Evolutionary conservation across 2,329 filamentous ascomycete genomes (phyloP).

Genomic region (Hymenoscyphus occultus): DNA sequence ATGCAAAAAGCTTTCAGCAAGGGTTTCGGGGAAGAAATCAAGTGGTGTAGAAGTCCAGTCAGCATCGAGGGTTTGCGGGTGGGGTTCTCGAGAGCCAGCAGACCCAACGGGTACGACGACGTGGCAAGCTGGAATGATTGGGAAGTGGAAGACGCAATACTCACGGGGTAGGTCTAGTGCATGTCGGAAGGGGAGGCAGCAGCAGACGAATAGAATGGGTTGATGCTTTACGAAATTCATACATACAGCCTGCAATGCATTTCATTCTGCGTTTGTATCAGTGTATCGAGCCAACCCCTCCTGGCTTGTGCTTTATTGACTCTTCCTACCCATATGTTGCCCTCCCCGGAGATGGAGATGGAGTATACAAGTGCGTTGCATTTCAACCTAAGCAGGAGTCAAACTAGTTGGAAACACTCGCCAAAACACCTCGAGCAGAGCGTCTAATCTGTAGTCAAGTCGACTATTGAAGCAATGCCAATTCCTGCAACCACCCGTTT

Average conservation of each 20-base stretch:
- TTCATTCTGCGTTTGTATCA: constrained; percentile 4
- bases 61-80: constrained; percentile 32
- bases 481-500: background rate
- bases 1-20: constrained; percentile 32
- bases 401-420: background rate
- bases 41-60: constrained; percentile 33
- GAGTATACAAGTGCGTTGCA: background rate
- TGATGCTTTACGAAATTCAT: constrained; percentile 12
- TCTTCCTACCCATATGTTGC: background rate
- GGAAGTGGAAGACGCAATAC: constrained; percentile 28
- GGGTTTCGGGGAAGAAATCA: constrained; percentile 33
- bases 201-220: constrained; percentile 10
- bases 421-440: background rate
- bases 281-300: constrained; percentile 7
- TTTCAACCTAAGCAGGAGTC: background rate
- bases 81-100: constrained; percentile 32
- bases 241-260: constrained; percentile 15
- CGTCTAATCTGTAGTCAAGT: background rate
- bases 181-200: constrained; percentile 6
- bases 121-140: constrained; percentile 43
- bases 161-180: constrained; percentile 23
- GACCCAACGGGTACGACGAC: constrained; percentile 51
- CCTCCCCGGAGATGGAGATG: background rate
- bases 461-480: background rate
- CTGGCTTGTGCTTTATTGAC: constrained; percentile 3